Evolutionary conservation across 208 protist species (phyloP).

Genomic region (Trypanosoma scelopori): DNA sequence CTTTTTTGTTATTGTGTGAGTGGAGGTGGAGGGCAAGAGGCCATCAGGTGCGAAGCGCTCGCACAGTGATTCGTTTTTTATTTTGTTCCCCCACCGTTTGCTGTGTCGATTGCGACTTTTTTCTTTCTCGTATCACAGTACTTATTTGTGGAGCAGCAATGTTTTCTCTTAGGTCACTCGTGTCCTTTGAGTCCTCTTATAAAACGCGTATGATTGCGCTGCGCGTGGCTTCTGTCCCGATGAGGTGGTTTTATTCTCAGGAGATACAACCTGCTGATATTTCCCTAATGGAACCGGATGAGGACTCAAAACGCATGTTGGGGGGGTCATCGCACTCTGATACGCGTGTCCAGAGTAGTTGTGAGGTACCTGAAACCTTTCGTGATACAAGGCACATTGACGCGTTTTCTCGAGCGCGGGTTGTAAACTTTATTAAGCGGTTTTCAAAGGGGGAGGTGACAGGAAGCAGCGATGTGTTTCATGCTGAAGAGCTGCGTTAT

Average conservation of each 20-base stretch:
- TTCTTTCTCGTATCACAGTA: too few relatives aligned
- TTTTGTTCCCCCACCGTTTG: too few relatives aligned
- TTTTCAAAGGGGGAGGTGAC: constrained; percentile 39
- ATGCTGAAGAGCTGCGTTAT: constrained; percentile 18
- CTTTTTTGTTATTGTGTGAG: too few relatives aligned
- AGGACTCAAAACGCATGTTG: background rate
- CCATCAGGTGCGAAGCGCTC: too few relatives aligned
- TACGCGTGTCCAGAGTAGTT: constrained; percentile 14
- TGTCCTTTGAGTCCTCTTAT: constrained; percentile 37
- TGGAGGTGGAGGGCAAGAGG: too few relatives aligned
- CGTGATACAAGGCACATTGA: constrained; percentile 40
- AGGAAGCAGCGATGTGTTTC: constrained; percentile 39
- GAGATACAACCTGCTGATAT: constrained; percentile 36
- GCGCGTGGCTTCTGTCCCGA: background rate
- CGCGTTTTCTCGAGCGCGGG: constrained; percentile 68
- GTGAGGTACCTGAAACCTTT: constrained; percentile 30
- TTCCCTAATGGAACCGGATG: constrained; percentile 29
- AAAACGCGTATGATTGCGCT: background rate
- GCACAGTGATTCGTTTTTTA: too few relatives aligned
- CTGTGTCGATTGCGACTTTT: too few relatives aligned
- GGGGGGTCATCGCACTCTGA: background rate
- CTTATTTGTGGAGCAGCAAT: background rate
- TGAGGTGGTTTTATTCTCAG: constrained; percentile 19
- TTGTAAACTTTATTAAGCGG: constrained; percentile 83
- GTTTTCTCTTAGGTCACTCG: constrained; percentile 14